Evolutionary conservation across 495 filamentous ascomycete genomes (phyloP).

Genomic region (Daldinia childiae): DNA sequence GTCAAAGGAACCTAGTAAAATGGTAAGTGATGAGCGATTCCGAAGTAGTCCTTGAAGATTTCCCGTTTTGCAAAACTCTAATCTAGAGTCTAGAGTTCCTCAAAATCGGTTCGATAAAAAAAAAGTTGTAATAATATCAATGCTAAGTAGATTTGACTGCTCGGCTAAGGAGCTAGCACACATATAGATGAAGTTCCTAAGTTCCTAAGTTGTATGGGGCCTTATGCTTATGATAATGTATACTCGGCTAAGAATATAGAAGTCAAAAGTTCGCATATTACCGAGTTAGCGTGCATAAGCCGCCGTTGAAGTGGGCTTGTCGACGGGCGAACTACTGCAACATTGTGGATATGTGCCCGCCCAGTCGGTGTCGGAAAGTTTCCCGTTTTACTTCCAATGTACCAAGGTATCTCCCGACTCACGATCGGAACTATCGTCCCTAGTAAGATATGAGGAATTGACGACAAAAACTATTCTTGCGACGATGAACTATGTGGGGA

Average conservation of each 20-base stretch:
- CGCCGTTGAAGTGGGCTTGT: conserved; percentile 23
- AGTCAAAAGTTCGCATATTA: neutral
- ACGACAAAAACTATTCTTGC: neutral
- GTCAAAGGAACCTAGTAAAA: conserved; percentile 20
- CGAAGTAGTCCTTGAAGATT: neutral
- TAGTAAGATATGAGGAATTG: conserved; percentile 6
- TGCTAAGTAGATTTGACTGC: neutral
- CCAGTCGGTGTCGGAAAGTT: conserved; percentile 31
- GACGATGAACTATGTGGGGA: conserved; percentile 11
- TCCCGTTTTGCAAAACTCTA: neutral
- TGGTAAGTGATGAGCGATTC: neutral
- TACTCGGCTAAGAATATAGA: neutral
- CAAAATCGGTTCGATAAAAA: neutral
- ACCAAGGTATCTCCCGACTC: conserved; percentile 7
- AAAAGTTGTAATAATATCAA: neutral
- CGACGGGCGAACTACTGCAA: conserved; percentile 31
- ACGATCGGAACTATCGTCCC: conserved; percentile 17
- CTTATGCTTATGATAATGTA: neutral
- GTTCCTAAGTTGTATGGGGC: neutral
- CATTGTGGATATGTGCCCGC: conserved; percentile 32
- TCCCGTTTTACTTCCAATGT: neutral
- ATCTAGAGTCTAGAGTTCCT: neutral
- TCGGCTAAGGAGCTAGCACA: neutral
- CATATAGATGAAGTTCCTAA: neutral
- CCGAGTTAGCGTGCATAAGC: conserved; percentile 14